These are phyloP conservation scores for Podila clonocystis DNA, from an alignment of 192 early-diverging fungal genomes.

Conservation along the genomic window DNA sequence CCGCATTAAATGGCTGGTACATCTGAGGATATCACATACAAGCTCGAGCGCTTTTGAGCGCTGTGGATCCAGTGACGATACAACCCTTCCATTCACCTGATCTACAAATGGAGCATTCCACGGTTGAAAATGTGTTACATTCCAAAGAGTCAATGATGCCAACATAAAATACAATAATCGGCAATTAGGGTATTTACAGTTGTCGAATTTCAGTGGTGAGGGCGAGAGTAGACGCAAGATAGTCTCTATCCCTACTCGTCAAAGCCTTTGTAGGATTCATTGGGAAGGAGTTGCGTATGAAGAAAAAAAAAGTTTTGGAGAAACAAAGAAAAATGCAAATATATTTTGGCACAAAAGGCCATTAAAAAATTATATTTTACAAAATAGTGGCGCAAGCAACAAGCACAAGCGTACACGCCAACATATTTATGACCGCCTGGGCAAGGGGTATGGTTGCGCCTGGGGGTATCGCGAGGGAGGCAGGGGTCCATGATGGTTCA, in stretches of 20 bases:
- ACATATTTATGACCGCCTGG: slow-evolving; percentile 23
- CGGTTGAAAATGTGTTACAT: neutral
- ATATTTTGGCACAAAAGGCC: neutral
- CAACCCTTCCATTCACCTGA: slow-evolving; percentile 37
- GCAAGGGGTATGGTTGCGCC: slow-evolving; percentile 32
- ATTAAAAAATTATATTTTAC: slow-evolving; percentile 1
- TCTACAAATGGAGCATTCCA: slow-evolving; percentile 1
- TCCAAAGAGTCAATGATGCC: neutral
- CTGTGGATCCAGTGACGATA: slow-evolving; percentile 10
- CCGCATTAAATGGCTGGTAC: neutral
- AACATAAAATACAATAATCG: neutral
- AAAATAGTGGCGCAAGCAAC: neutral
- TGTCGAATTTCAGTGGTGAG: slow-evolving; percentile 36
- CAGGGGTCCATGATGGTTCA: slow-evolving; percentile 8
- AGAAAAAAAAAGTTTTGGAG: slow-evolving; percentile 1
- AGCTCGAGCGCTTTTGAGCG: slow-evolving; percentile 38
- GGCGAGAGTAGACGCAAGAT: slow-evolving; percentile 12
- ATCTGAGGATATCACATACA: slow-evolving; percentile 24
- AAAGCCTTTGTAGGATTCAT: slow-evolving; percentile 7
- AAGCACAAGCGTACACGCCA: neutral
- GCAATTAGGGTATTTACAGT: slow-evolving; percentile 17
- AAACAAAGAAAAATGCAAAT: slow-evolving; percentile 9
- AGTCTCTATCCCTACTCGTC: slow-evolving; percentile 39
- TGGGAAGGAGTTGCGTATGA: slow-evolving; percentile 8
- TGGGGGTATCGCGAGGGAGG: slow-evolving; percentile 17